Evolutionary conservation across 345 rosid species (phyloP), one percentile per base, ranked within the genome.

Genomic region (Aquilaria malaccensis): DNA sequence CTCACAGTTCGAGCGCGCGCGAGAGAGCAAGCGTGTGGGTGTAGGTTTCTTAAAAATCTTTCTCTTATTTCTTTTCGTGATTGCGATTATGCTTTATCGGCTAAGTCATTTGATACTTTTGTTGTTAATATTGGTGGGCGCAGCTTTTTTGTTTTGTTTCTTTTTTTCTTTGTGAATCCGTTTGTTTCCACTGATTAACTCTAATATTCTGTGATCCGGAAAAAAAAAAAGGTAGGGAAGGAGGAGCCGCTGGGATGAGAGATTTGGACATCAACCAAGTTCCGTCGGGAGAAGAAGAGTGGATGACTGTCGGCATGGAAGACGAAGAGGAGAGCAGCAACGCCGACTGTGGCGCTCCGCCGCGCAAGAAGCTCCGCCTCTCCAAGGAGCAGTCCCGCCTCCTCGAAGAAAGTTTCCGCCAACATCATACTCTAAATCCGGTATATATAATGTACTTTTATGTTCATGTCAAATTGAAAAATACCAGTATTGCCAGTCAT

Each of bases 381-480:
- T 72, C 94, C 7, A 93, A 91, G 66, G 98, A 89, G 67, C 98
- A 93, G 58, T 85, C 97, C 62, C 93, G 89, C 49, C 96, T 89
- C 52, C 96, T 93, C 1, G 98, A 93, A 76, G 98, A 93, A 68
- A 93, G 96, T 77, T 93, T 93, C 83, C 72, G 97, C 68, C 94
- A 77, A 55, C 83, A 89, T 59, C 97, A 89, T 72, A 85, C 96
- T 67, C 74, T 93, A 71, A 89, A 85, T 77, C 90, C 94, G 33
- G 96, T 89, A 69, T 61, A 33, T 54, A 50, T 49, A 22, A 22
- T 50, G 13, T 9, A 13, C 11, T 51, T 51, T 51, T 51, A 51
- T 3, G 13, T 10, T 51, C 11, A 4, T 51, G 4, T 51, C 22
- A 51, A 51, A 29, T 51, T 30, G 33, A 56, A 14, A 12, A 59